Evolutionary conservation across 257 asterid species (phyloP).

Genomic region (Perilla frutescens): DNA sequence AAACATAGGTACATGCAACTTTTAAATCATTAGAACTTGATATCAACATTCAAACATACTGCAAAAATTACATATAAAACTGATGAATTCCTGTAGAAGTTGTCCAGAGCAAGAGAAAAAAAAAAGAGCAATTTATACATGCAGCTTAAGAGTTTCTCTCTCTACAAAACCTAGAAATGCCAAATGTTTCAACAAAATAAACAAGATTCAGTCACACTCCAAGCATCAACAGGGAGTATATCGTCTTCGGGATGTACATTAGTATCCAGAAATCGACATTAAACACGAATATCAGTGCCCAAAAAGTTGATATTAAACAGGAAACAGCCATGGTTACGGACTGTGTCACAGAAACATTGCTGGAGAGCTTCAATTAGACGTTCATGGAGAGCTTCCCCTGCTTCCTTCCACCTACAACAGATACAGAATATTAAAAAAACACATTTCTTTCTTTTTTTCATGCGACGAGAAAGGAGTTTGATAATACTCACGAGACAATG

Average conservation of each 20-base stretch:
- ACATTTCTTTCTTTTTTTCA: too few species aligned
- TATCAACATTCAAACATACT: neutral
- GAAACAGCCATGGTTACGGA: constrained; percentile 5
- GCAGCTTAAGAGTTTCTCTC: constrained; percentile 36
- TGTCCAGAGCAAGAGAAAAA: constrained; percentile 8
- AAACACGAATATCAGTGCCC: constrained; percentile 22
- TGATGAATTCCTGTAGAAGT: neutral
- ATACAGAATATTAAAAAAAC: too few species aligned
- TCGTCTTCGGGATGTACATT: constrained; percentile 23
- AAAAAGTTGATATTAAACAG: constrained; percentile 8
- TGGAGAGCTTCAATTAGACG: constrained; percentile 25
- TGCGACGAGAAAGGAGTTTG: neutral
- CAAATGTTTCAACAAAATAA: constrained; percentile 32
- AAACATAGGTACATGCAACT: neutral
- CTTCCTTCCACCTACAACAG: constrained; percentile 58
- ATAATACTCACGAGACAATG: constrained; percentile 58
- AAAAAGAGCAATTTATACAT: constrained; percentile 35
- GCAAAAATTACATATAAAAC: constrained; percentile 2
- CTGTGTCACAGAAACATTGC: constrained; percentile 11
- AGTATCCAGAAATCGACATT: constrained; percentile 11
- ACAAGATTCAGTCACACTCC: constrained; percentile 22
- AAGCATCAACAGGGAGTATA: constrained; percentile 14
- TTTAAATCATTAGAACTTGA: neutral
- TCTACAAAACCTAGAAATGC: constrained; percentile 38
- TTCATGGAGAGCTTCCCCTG: constrained; percentile 46